These are phyloP conservation scores for Hypomyces rosellus DNA, from an alignment of 2,329 filamentous ascomycete genomes.

Conservation along the genomic window DNA sequence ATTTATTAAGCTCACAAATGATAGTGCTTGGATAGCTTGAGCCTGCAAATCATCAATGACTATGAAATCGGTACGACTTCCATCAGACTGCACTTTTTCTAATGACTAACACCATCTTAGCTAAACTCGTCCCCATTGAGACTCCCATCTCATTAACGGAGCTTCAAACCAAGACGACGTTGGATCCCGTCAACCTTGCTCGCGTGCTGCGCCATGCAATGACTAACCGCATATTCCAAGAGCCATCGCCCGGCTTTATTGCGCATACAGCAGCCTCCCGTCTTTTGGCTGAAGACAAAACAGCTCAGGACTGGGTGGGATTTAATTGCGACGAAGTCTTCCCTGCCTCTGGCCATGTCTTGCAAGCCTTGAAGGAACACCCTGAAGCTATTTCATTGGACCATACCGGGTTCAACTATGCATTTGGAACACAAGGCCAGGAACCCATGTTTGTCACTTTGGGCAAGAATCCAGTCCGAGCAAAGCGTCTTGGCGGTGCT, in stretches of 20 bases:
- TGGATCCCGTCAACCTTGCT: constrained; percentile 44
- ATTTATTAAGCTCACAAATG: neutral
- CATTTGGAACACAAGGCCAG: constrained; percentile 42
- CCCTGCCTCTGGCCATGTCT: constrained; percentile 40
- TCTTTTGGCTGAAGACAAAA: constrained; percentile 41
- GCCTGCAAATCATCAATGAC: constrained; percentile 44
- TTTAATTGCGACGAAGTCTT: constrained; percentile 50
- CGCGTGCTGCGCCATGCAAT: constrained; percentile 51
- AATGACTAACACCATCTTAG: constrained; percentile 21
- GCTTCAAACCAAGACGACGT: constrained; percentile 37
- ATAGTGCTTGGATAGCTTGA: constrained; percentile 45
- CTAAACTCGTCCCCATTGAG: constrained; percentile 44
- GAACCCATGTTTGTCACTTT: constrained; percentile 51
- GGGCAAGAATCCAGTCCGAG: constrained; percentile 40
- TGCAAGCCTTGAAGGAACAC: constrained; percentile 37
- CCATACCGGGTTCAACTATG: constrained; percentile 45
- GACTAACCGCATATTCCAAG: constrained; percentile 50
- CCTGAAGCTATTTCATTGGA: constrained; percentile 44
- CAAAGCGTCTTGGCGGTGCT: constrained; percentile 46
- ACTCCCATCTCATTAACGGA: constrained; percentile 39
- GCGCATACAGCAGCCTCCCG: constrained; percentile 51
- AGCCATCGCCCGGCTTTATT: constrained; percentile 43
- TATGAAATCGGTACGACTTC: constrained; percentile 38
- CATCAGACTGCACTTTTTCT: neutral
- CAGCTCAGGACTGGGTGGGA: constrained; percentile 47